Evolutionary conservation across 2,329 filamentous ascomycete genomes (phyloP).

Genomic region (Thermothelomyces thermophilus): DNA sequence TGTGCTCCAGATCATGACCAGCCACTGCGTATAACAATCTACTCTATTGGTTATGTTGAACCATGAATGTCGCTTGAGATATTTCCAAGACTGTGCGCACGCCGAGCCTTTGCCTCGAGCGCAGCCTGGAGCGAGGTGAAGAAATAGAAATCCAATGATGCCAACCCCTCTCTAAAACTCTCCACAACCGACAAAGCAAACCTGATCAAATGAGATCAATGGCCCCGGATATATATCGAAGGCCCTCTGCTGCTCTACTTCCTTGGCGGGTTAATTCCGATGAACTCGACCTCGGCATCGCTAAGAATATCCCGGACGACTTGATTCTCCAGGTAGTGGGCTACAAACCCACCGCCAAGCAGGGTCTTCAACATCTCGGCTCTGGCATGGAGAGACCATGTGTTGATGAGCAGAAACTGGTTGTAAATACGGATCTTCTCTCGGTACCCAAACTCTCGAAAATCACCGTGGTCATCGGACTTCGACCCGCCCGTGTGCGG

Average conservation of each 20-base stretch:
- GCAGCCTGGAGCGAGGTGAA: no score
- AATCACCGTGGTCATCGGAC: conserved; percentile 35
- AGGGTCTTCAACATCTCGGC: conserved; percentile 43
- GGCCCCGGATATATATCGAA: no score
- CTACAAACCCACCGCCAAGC: conserved; percentile 39
- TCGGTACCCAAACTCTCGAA: conserved; percentile 46
- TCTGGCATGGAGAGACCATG: conserved; percentile 45
- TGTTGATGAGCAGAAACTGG: conserved; percentile 40
- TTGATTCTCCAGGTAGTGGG: conserved; percentile 37
- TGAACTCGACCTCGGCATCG: conserved; percentile 28
- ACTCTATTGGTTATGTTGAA: no score
- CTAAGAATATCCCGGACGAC: conserved; percentile 33
- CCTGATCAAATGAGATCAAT: not conserved
- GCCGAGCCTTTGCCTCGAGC: no score
- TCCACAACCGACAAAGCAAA: no score
- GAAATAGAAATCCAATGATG: no score
- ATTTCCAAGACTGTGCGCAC: no score
- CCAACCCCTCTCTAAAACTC: no score
- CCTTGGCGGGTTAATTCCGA: conserved; percentile 5
- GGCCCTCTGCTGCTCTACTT: conserved; percentile 7
- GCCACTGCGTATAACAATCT: no score
- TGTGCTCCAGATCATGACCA: no score
- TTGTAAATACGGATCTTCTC: conserved; percentile 44
- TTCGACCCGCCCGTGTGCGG: conserved; percentile 38
- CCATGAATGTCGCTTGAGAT: no score